Conservation (phyloP, 2,329 filamentous ascomycete genomes). For the Fusarium albosuccineum region DNA sequence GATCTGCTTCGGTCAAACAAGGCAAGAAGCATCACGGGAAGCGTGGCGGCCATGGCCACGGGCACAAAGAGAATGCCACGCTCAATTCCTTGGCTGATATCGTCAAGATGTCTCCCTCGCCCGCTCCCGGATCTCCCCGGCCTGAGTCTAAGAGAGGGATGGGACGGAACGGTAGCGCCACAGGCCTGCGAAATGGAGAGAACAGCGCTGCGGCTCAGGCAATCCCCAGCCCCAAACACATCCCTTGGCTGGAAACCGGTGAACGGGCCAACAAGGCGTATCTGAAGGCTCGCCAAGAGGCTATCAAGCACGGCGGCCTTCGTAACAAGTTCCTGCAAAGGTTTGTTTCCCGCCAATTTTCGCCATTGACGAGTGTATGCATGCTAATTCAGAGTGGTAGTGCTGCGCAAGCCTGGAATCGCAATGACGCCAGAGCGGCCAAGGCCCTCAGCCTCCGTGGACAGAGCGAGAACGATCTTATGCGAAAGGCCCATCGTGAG, state of each 20-base stretch:
- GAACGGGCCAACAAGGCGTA: slow-evolving; percentile 93
- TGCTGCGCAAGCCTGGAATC: slow-evolving; percentile 98
- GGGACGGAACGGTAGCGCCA: slow-evolving; percentile 73
- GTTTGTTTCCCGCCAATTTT: slow-evolving; percentile 60
- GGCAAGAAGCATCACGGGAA: slow-evolving; percentile 96
- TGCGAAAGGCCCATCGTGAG: slow-evolving; percentile 96
- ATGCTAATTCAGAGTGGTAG: slow-evolving; percentile 58
- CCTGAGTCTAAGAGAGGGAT: slow-evolving; percentile 70
- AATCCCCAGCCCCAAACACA: slow-evolving; percentile 89
- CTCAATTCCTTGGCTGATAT: slow-evolving; percentile 91
- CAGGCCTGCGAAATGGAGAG: slow-evolving; percentile 75
- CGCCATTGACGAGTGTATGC: not conserved
- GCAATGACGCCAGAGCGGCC: slow-evolving; percentile 94
- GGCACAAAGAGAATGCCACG: slow-evolving; percentile 74
- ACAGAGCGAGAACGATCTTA: slow-evolving; percentile 95
- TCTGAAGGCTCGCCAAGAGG: slow-evolving; percentile 93
- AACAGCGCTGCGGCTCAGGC: slow-evolving; percentile 85
- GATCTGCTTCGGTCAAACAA: slow-evolving; percentile 79
- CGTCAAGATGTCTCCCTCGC: slow-evolving; percentile 93
- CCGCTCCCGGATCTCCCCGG: slow-evolving; percentile 71
- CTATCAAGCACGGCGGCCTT: slow-evolving; percentile 96
- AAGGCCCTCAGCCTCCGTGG: slow-evolving; percentile 95
- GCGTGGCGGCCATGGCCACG: slow-evolving; percentile 82
- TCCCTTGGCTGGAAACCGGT: slow-evolving; percentile 97
- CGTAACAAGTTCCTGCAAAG: slow-evolving; percentile 98